Percentiles rank a stretch among this genome's conserved stretches.
These are phyloP conservation scores for Penicillium aurantiogriseum DNA, from an alignment of 2,329 filamentous ascomycete genomes.

Conservation along the genomic window DNA sequence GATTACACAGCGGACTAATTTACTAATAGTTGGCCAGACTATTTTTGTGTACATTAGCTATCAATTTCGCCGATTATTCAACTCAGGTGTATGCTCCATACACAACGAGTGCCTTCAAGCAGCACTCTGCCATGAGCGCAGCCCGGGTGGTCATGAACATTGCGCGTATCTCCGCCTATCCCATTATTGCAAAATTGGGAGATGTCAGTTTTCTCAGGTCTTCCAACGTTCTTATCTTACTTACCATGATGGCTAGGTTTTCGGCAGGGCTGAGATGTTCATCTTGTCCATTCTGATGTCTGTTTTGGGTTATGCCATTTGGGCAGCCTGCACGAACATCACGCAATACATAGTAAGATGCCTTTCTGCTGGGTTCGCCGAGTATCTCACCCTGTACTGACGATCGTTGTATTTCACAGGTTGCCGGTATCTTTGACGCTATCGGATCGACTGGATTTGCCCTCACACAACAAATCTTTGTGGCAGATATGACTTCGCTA, in stretches of 20 bases:
- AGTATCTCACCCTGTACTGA: background rate
- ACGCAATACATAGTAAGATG: slow-evolving; percentile 34
- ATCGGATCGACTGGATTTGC: slow-evolving; percentile 60
- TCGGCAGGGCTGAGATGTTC: slow-evolving; percentile 62
- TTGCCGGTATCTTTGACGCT: slow-evolving; percentile 56
- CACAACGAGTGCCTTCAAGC: slow-evolving; percentile 25
- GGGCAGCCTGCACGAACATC: slow-evolving; percentile 56
- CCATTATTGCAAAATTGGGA: slow-evolving; percentile 28
- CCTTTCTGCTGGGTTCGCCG: slow-evolving; percentile 29
- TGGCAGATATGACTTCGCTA: slow-evolving; percentile 62
- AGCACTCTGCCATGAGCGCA: slow-evolving; percentile 27
- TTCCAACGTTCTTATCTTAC: background rate
- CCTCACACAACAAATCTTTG: slow-evolving; percentile 63
- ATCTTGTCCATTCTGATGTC: slow-evolving; percentile 54
- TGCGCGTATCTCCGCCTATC: slow-evolving; percentile 26
- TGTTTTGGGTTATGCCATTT: slow-evolving; percentile 57
- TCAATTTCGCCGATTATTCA: slow-evolving; percentile 24
- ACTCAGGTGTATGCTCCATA: slow-evolving; percentile 24
- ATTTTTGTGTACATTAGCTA: slow-evolving; percentile 20
- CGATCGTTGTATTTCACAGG: slow-evolving; percentile 33
- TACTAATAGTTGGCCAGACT: slow-evolving; percentile 6
- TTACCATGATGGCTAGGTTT: slow-evolving; percentile 41
- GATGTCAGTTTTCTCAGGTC: slow-evolving; percentile 13
- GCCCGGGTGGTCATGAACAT: slow-evolving; percentile 26
- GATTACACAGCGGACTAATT: background rate